Percentiles rank a stretch among this genome's conserved stretches.
phyloP scores from a whole-genome alignment of 345 rosid species.

The Reutealis trisperma region DNA sequence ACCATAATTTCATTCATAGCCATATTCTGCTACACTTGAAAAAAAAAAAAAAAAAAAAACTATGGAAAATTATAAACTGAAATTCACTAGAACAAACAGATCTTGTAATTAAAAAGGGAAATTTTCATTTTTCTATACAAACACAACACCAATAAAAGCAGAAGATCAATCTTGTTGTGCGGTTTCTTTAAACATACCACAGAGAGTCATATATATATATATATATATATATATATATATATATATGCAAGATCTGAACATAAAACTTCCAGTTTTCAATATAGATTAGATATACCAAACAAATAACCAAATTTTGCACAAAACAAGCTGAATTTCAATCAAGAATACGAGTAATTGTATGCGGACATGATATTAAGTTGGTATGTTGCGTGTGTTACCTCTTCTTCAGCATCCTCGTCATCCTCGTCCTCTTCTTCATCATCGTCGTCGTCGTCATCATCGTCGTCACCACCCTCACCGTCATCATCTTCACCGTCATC shows the following conservation, averaged over 20 bases:
- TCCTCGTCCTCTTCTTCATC: conserved; percentile 31
- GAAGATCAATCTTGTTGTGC: background rate
- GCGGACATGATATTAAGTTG: background rate
- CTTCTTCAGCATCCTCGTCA: conserved; percentile 19
- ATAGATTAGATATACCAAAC: background rate
- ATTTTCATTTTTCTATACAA: no score
- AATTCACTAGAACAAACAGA: conserved; percentile 13
- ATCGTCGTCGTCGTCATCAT: conserved; percentile 45
- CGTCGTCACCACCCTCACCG: conserved; percentile 51
- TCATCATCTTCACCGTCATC: conserved; percentile 52
- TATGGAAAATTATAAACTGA: background rate
- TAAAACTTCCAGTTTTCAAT: background rate
- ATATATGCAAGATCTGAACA: conserved; percentile 35
- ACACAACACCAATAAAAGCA: background rate
- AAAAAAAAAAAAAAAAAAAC: background rate
- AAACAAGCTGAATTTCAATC: background rate
- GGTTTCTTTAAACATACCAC: background rate
- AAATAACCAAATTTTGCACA: background rate
- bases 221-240: background rate
- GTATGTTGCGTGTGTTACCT: conserved; percentile 9
- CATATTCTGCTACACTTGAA: background rate
- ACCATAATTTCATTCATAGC: no score
- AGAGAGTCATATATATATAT: background rate
- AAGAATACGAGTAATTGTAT: conserved; percentile 1
- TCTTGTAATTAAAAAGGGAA: conserved; percentile 9